Base-by-base conservation (phyloP, 257 asterid species). In the Penstemon newberryi region DNA sequence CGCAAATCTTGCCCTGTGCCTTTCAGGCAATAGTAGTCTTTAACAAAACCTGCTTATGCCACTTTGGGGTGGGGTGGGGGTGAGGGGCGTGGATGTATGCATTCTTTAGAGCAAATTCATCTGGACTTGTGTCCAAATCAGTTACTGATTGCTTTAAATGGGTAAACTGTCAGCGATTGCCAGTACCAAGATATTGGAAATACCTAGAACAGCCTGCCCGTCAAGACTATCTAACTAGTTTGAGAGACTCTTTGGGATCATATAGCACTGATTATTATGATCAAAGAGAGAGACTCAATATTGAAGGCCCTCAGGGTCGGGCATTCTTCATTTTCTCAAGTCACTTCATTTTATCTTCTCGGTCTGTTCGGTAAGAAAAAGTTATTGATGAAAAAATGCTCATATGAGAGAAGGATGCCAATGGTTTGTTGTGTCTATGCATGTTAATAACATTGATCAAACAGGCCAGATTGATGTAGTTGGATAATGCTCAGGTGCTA, bases 101-200 rank as follows among this genome's bases (percentile, higher is more conserved):
- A 25, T 25, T 25, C 33, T 25, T 25, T 25, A 25, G 33, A 25
- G 33, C 33, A 25, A 25, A 25, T 25, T 25, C 33, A 25, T 25
- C 33, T 25, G 33, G 33, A 25, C 33, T 15, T 1, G 47, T 63
- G 70, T 43, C 58, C 56, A 47, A 53, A 69, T 6, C 58, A 33
- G 15, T 33, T 19, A 33, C 13, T 43, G 59, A 64, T 65, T n/a
- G 49, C 60, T 52, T 63, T 38, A 44, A 51, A 15, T 45, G 69
- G 47, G 46, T 41, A 13, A 25, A 25, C 51, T 51, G 69, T 43
- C 58, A 72, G 51, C 5, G 3, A 4, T 57, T 7, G 63, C 75
- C 70, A 25, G 70, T 63, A 70, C 53, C 72, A 52, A 3, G 44
- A 39, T 10, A 37, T 13, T 53, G 47, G 11, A 67, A 71, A 67